These are phyloP conservation scores for Trichoderma sp. DNA, from an alignment of 2,329 filamentous ascomycete species.

Conservation along the genomic window DNA sequence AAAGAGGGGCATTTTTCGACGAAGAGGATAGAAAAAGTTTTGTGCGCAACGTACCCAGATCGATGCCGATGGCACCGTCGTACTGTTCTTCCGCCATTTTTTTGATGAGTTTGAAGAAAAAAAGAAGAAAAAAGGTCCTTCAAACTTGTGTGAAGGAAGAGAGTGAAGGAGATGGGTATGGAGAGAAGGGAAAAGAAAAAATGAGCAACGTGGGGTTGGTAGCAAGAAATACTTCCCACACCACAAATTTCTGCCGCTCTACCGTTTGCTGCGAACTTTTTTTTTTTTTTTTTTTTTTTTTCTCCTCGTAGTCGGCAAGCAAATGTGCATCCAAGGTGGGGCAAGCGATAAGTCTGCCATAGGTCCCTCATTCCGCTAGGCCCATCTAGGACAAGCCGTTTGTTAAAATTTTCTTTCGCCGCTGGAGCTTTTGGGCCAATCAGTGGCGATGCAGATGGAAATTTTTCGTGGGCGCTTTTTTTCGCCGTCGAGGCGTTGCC, in stretches of 20 bases:
- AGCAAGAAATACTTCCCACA: conserved; percentile 42
- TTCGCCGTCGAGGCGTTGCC: neutral
- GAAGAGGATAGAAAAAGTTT: conserved; percentile 16
- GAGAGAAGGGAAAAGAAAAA: conserved; percentile 30
- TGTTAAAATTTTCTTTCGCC: conserved; percentile 24
- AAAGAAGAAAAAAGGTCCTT: conserved; percentile 22
- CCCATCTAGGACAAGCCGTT: conserved; percentile 16
- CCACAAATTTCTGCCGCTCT: conserved; percentile 33
- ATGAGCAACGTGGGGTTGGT: conserved; percentile 39
- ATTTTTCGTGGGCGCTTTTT: conserved; percentile 5
- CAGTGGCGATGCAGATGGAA: neutral
- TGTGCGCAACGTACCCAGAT: conserved; percentile 74
- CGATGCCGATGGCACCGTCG: conserved; percentile 99
- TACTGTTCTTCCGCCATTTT: conserved; percentile 98
- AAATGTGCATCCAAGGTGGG: conserved; percentile 24
- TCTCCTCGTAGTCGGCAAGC: conserved; percentile 11
- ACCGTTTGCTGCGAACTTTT: conserved; percentile 34
- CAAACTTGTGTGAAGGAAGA: conserved; percentile 31
- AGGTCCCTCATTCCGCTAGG: conserved; percentile 12
- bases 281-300: conserved; percentile 38
- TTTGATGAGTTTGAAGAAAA: conserved; percentile 4
- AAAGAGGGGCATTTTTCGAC: conserved; percentile 18
- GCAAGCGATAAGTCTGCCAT: conserved; percentile 19
- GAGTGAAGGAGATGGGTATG: conserved; percentile 30
- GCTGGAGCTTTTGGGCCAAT: conserved; percentile 10